Conservation (phyloP, 768 basidiomycete species). For the Tylopilus sp. region DNA sequence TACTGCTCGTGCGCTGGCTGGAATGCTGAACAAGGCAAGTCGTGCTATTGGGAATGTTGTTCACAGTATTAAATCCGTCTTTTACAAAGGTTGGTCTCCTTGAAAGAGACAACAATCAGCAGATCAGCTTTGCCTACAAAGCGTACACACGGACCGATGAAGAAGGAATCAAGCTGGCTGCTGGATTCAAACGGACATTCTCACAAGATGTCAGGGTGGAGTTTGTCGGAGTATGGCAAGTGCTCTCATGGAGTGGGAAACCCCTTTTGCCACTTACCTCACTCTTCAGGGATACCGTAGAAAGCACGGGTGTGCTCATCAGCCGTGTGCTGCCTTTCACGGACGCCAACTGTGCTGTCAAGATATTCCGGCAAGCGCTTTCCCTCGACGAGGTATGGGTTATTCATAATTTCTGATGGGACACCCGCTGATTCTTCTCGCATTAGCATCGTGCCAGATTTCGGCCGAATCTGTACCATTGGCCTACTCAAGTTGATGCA, state of each 20-base stretch:
- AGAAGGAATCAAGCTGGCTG: conserved; percentile 43
- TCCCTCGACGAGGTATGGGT: conserved; percentile 66
- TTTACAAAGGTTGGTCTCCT: conserved; percentile 66
- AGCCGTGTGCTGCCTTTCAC: conserved; percentile 65
- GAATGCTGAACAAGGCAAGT: conserved; percentile 65
- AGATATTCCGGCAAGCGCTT: conserved; percentile 72
- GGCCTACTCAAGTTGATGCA: conserved; percentile 11
- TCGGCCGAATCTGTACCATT: conserved; percentile 60
- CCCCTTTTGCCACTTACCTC: conserved; percentile 3
- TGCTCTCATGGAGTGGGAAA: background rate
- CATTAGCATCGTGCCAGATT: conserved; percentile 63
- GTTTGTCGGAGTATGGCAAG: conserved; percentile 77
- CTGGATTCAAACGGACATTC: conserved; percentile 72
- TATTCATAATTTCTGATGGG: background rate
- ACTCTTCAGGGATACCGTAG: conserved; percentile 66
- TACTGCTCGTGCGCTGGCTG: conserved; percentile 69
- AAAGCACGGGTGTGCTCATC: conserved; percentile 68
- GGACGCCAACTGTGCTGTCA: conserved; percentile 56
- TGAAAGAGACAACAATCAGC: conserved; percentile 61
- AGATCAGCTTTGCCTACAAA: conserved; percentile 72
- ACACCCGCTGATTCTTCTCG: conserved; percentile 9
- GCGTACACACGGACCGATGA: conserved; percentile 56
- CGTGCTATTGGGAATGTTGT: background rate
- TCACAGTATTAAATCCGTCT: background rate
- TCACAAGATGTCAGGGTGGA: conserved; percentile 66